These are phyloP conservation scores for Lodderomyces theae DNA, from an alignment of 1,139 yeast species.

Conservation along the genomic window DNA sequence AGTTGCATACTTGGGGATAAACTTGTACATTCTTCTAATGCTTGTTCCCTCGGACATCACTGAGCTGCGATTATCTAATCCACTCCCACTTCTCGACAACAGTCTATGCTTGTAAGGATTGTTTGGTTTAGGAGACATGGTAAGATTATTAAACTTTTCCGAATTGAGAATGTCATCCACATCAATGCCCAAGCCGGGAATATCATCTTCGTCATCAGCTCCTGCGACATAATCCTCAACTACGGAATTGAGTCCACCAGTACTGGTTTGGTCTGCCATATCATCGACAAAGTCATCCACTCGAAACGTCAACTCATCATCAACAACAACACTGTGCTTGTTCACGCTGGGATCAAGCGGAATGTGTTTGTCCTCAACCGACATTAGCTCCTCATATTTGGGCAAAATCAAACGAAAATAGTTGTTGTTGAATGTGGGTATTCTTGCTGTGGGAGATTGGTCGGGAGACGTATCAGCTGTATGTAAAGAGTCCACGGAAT, in stretches of 20 bases:
- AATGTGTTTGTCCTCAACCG: constrained; percentile 16
- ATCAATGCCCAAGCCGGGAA: constrained; percentile 44
- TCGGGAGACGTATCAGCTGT: not conserved
- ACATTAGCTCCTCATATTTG: constrained; percentile 37
- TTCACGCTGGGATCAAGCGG: constrained; percentile 18
- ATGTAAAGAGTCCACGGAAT: constrained; percentile 25
- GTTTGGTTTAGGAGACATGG: constrained; percentile 18
- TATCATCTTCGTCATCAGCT: constrained; percentile 36
- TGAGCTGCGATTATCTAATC: not conserved
- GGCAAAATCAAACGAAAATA: constrained; percentile 35
- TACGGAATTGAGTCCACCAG: constrained; percentile 16
- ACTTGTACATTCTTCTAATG: constrained; percentile 12
- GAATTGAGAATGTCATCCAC: constrained; percentile 46
- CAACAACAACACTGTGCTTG: constrained; percentile 31
- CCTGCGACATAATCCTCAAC: constrained; percentile 17
- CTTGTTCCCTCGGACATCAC: constrained; percentile 5
- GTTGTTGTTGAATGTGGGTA: constrained; percentile 41
- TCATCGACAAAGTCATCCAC: constrained; percentile 37
- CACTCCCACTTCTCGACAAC: constrained; percentile 2
- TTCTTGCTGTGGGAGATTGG: constrained; percentile 21
- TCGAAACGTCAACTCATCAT: constrained; percentile 35
- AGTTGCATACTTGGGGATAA: constrained; percentile 42
- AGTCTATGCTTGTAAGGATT: not conserved
- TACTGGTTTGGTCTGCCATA: constrained; percentile 12
- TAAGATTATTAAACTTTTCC: constrained; percentile 39